Conservation (phyloP, 805 yeast species). For the Yamadazyma olivae region DNA sequence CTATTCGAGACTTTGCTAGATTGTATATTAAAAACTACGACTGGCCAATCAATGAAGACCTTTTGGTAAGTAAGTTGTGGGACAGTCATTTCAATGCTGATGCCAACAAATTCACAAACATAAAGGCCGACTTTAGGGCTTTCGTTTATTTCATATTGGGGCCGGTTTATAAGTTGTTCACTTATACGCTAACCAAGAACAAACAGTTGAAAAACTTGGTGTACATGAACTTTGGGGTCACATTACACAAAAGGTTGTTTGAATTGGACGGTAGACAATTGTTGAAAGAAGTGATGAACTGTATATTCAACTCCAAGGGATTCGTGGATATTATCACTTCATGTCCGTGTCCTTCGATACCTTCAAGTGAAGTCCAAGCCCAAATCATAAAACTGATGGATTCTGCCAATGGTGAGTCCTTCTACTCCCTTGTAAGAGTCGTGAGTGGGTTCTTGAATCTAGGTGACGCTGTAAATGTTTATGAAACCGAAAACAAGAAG, state of each 20-base stretch:
- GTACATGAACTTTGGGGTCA: slow-evolving; percentile 46
- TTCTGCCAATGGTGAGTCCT: slow-evolving; percentile 48
- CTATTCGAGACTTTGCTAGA: slow-evolving; percentile 60
- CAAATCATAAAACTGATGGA: slow-evolving; percentile 52
- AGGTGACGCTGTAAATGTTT: slow-evolving; percentile 47
- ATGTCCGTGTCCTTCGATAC: slow-evolving; percentile 5
- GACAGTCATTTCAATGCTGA: slow-evolving; percentile 50
- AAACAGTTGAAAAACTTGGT: slow-evolving; percentile 41
- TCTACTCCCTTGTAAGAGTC: slow-evolving; percentile 60
- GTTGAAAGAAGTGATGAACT: slow-evolving; percentile 49
- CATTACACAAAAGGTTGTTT: slow-evolving; percentile 36
- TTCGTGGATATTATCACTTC: slow-evolving; percentile 47
- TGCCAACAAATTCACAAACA: slow-evolving; percentile 43
- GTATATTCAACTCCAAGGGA: slow-evolving; percentile 46
- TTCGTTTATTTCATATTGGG: slow-evolving; percentile 66
- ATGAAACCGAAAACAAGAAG: slow-evolving; percentile 54
- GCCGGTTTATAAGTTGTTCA: slow-evolving; percentile 76
- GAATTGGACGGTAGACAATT: slow-evolving; percentile 59
- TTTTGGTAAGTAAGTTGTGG: slow-evolving; percentile 54
- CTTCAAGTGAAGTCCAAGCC: slow-evolving; percentile 14
- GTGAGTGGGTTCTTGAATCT: slow-evolving; percentile 54
- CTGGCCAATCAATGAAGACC: slow-evolving; percentile 7
- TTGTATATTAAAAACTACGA: slow-evolving; percentile 32
- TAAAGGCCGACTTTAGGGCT: slow-evolving; percentile 31
- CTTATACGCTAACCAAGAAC: slow-evolving; percentile 55